Evolutionary conservation across 2,329 filamentous ascomycete species (phyloP), one percentile per base, ranked within the genome.

Genomic region (Diatrype stigma): DNA sequence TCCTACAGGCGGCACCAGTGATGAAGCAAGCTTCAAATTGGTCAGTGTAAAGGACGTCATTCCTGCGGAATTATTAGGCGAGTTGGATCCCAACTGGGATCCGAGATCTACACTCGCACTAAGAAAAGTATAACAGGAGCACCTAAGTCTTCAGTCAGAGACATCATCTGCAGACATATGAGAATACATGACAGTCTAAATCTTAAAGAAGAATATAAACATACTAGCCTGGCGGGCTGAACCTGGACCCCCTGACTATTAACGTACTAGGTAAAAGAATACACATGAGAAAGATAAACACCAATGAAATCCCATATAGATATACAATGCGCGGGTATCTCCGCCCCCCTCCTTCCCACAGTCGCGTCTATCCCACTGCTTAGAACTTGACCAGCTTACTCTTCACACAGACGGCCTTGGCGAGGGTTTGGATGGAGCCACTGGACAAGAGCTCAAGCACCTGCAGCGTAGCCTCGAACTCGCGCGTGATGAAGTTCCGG

Each of bases 381-480:
- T n/a, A 50, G 42, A 65, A 66, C 49, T 62, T 63, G 44, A 67
- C 63, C 28, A 73, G 56, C 62, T 74, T 74, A 57, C 71, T 73
- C 70, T 78, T 78, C 16, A 66, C 67, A 58, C 73, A 76, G 34
- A 79, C 73, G 0, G 65, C 69, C 65, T 73, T 75, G 8, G 74
- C 71, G 16, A 79, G 60, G 2, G 68, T 75, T 65, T 75, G 70
- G 53, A 79, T 76, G 19, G 70, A 74, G 2, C 77, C 77, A 57
- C 76, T 78, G 6, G 73, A 77, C 35, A 82, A 63, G 52, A 82
- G 61, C 60, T 83, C 79, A 52, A 82, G 62, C 0, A 82, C 78
- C 63, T 82, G 77, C 59, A 81, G 58, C 49, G 75, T 78, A 1
- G 73, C 71, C 60, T 78, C 69, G 55, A 78, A 70, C 61, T 76